phyloP scores from a whole-genome alignment of 805 yeast species.

The Blastobotrys peoriensis region DNA sequence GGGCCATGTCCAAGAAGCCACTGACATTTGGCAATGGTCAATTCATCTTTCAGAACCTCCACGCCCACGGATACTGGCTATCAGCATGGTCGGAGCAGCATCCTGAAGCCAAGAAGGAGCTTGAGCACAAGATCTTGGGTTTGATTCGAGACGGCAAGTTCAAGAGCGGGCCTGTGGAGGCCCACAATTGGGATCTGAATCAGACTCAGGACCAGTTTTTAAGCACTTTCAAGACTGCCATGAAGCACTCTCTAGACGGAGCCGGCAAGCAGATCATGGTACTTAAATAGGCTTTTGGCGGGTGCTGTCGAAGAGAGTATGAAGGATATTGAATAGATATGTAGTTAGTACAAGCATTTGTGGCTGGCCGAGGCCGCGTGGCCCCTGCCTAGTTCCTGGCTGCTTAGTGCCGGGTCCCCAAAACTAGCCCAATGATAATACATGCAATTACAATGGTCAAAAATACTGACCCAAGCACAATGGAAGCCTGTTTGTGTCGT shows the following conservation, averaged over 20 bases:
- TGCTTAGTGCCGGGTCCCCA: conserved; percentile 28
- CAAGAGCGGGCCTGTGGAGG: conserved; percentile 41
- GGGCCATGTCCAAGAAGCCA: conserved; percentile 97
- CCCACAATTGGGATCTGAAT: conserved; percentile 32
- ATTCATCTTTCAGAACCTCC: conserved; percentile 83
- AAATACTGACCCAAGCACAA: conserved; percentile 26
- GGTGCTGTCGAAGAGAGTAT: too few relatives aligned
- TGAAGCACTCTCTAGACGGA: conserved; percentile 37
- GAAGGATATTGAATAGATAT: too few relatives aligned
- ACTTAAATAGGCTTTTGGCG: too few relatives aligned
- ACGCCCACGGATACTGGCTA: conserved; percentile 90
- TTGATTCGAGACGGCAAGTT: conserved; percentile 56
- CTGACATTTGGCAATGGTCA: conserved; percentile 84
- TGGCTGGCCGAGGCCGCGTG: too few relatives aligned
- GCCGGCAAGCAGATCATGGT: conserved; percentile 38
- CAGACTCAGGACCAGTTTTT: conserved; percentile 39
- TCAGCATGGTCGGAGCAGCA: conserved; percentile 56
- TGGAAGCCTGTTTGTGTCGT: conserved; percentile 26
- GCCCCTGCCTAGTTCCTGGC: too few relatives aligned
- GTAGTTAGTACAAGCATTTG: too few relatives aligned
- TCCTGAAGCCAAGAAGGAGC: conserved; percentile 53
- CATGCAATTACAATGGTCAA: conserved; percentile 33
- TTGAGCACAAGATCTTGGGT: conserved; percentile 50
- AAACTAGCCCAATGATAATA: conserved; percentile 43
- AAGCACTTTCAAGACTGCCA: conserved; percentile 39